Conservation (phyloP, 2,329 filamentous ascomycete genomes). For the Alternaria dauci region DNA sequence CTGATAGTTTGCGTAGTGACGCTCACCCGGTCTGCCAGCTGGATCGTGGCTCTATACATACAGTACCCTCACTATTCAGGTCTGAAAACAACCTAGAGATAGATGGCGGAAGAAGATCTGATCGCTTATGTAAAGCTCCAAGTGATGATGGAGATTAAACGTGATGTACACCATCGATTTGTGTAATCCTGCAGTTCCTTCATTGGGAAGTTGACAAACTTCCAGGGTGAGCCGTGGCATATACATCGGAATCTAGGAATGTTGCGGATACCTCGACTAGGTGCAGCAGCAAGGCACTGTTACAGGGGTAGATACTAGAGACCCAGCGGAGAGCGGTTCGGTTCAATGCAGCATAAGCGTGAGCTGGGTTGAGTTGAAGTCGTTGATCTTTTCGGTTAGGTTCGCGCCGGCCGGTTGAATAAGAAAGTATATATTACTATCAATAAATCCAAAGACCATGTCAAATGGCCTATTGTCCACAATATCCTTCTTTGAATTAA, state of each 20-base stretch:
- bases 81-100: neutral
- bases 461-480: neutral
- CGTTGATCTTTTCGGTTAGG: neutral
- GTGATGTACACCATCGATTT: neutral
- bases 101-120: neutral
- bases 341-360: neutral
- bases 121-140: neutral
- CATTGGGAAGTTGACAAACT: neutral
- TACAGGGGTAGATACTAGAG: neutral
- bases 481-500: accelerated
- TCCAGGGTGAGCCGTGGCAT: neutral
- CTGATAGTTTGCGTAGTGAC: no score
- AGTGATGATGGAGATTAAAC: neutral
- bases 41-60: no score
- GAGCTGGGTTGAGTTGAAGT: neutral
- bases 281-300: neutral
- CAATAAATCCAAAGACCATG: neutral
- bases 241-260: neutral
- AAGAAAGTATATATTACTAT: neutral
- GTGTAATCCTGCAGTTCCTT: neutral
- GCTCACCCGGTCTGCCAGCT: no score
- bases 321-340: neutral
- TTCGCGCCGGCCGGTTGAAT: neutral
- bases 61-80: no score
- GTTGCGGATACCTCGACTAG: neutral